Conservation (phyloP, 495 filamentous ascomycete genomes). For the Rhypophila decipiens region DNA sequence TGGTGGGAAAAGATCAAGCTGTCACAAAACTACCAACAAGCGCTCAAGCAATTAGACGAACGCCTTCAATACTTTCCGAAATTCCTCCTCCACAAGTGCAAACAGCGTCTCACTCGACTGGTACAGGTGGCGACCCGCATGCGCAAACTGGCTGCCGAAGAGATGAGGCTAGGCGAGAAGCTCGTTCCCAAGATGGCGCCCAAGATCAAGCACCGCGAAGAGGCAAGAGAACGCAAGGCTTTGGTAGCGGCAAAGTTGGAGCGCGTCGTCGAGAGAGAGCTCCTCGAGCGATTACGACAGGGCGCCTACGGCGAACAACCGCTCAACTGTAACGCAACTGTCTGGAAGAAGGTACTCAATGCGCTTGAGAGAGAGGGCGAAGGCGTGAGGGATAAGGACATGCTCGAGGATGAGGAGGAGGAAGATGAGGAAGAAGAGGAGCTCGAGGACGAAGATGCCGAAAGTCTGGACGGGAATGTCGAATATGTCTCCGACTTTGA, state of each 20-base stretch:
- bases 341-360: constrained; percentile 96
- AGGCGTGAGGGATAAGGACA: constrained; percentile 76
- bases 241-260: constrained; percentile 92
- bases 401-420: constrained; percentile 78
- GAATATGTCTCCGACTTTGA: constrained; percentile 72
- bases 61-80: constrained; percentile 94
- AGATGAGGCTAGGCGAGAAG: constrained; percentile 83
- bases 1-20: constrained; percentile 93
- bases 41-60: constrained; percentile 77
- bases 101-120: constrained; percentile 89
- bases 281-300: constrained; percentile 84
- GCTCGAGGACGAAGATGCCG: constrained; percentile 61
- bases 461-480: constrained; percentile 63
- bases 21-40: constrained; percentile 82
- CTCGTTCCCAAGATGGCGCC: constrained; percentile 86
- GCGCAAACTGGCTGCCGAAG: constrained; percentile 75
- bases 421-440: constrained; percentile 64
- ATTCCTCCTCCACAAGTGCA: constrained; percentile 93
- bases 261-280: constrained; percentile 89
- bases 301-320: constrained; percentile 94
- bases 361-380: constrained; percentile 83
- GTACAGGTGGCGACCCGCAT: constrained; percentile 90
- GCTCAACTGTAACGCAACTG: constrained; percentile 83
- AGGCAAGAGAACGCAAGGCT: constrained; percentile 88
- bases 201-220: constrained; percentile 84